These are phyloP conservation scores for Durotheca rogersii DNA, from an alignment of 495 filamentous ascomycete genomes.

Conservation along the genomic window DNA sequence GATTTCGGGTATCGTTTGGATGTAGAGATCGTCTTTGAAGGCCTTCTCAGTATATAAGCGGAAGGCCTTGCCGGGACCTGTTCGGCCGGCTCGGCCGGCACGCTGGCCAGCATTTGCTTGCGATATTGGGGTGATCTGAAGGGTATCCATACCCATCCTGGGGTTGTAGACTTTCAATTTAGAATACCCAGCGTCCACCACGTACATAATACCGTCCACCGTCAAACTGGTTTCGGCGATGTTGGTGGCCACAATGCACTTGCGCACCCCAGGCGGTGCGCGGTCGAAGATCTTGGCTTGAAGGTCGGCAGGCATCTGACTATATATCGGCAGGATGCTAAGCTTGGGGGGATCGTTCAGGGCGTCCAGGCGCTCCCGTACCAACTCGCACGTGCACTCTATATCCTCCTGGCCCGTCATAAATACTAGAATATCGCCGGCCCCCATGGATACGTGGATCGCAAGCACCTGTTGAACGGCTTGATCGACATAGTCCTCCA, in stretches of 20 bases:
- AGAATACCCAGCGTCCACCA: conserved; percentile 93
- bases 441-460: conserved; percentile 92
- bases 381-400: conserved; percentile 89
- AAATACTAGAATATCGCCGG: conserved; percentile 95
- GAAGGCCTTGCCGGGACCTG: conserved; percentile 93
- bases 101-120: conserved; percentile 95
- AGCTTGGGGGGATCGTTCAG: conserved; percentile 95
- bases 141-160: conserved; percentile 97
- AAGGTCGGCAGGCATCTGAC: conserved; percentile 97
- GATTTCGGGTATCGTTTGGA: conserved; percentile 97
- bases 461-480: conserved; percentile 95
- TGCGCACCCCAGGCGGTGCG: conserved; percentile 85
- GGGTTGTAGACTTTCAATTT: conserved; percentile 99
- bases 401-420: conserved; percentile 99
- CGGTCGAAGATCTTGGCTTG: conserved; percentile 97
- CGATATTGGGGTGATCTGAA: conserved; percentile 97
- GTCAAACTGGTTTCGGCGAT: conserved; percentile 98
- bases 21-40: conserved; percentile 94
- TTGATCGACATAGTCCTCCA: conserved; percentile 96
- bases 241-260: conserved; percentile 98
- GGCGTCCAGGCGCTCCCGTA: conserved; percentile 84
- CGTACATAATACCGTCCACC: conserved; percentile 99
- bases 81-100: conserved; percentile 90
- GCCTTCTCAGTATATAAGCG: conserved; percentile 92
- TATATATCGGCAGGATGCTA: conserved; percentile 96